Conservation (phyloP, 306 rosid species). For the Carpinus viminea region DNA sequence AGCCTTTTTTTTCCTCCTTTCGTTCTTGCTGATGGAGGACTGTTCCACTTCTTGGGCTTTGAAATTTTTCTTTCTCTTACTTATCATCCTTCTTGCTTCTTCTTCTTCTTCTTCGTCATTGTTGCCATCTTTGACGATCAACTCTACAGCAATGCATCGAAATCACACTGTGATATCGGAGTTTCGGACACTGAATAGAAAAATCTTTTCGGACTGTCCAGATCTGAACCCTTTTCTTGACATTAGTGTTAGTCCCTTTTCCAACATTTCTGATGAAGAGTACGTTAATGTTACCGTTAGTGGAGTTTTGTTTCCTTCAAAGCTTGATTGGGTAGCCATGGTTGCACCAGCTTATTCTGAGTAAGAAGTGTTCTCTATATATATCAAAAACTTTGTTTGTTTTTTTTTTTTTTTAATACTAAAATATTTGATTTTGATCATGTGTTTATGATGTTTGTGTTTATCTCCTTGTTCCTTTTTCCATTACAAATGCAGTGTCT, state of each 20-base stretch:
- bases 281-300: slow-evolving; percentile 49
- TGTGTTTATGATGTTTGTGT: background rate
- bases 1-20: background rate
- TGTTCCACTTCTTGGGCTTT: slow-evolving; percentile 6
- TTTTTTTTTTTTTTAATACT: no score
- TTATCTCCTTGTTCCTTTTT: background rate
- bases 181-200: slow-evolving; percentile 61
- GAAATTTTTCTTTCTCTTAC: slow-evolving; percentile 9
- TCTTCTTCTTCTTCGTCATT: slow-evolving; percentile 17
- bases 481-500: slow-evolving; percentile 40
- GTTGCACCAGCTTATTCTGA: slow-evolving; percentile 64
- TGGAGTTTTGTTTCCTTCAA: slow-evolving; percentile 56
- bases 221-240: slow-evolving; percentile 27
- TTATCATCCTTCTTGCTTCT: slow-evolving; percentile 1
- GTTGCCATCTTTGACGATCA: slow-evolving; percentile 28
- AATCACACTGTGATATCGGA: slow-evolving; percentile 67
- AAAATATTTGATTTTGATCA: no score
- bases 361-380: slow-evolving; percentile 37
- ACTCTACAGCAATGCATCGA: slow-evolving; percentile 41
- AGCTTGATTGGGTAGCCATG: slow-evolving; percentile 74
- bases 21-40: background rate
- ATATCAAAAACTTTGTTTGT: no score
- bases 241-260: slow-evolving; percentile 32
- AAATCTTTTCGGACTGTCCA: slow-evolving; percentile 40
- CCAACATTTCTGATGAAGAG: slow-evolving; percentile 45